A percentile compares a stretch with the other conserved stretches of the same genome.
Evolutionary conservation across 1,139 yeast species (phyloP).

Genomic region (Ogataea hybrid): DNA sequence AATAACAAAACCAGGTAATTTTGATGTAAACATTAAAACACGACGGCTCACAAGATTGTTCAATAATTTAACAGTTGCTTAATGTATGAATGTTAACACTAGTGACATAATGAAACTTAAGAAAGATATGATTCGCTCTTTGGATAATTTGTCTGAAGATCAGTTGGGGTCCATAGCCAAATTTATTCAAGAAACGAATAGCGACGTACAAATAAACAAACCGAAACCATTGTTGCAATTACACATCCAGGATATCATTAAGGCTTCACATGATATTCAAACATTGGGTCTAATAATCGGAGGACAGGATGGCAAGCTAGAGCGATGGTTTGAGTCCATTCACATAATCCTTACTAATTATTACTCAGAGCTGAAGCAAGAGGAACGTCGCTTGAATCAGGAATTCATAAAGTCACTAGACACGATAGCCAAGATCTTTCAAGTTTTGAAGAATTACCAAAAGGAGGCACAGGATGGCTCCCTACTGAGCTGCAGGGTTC

Average conservation of each 20-base stretch:
- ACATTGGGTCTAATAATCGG: constrained; percentile 14
- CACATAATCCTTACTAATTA: constrained; percentile 5
- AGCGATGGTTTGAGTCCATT: constrained; percentile 13
- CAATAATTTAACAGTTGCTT: not conserved
- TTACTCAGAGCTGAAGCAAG: constrained; percentile 16
- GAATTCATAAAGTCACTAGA: constrained; percentile 26
- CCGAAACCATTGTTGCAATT: not conserved
- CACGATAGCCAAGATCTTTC: constrained; percentile 26
- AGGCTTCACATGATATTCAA: constrained; percentile 12
- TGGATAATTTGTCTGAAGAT: constrained; percentile 10
- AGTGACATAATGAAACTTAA: not conserved
- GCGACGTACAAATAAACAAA: not conserved
- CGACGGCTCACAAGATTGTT: constrained; percentile 6
- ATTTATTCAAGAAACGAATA: constrained; percentile 6
- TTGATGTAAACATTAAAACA: constrained; percentile 8
- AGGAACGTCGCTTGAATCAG: constrained; percentile 17
- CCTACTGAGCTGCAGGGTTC: constrained; percentile 18
- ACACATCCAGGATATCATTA: constrained; percentile 8
- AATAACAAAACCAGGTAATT: constrained; percentile 7
- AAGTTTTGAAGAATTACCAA: constrained; percentile 14
- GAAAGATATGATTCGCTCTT: not conserved
- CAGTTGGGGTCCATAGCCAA: constrained; percentile 11
- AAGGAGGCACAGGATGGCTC: constrained; percentile 12
- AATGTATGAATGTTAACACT: not conserved
- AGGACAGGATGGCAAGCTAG: constrained; percentile 10